These are phyloP conservation scores for Cetradonia linearis DNA, from an alignment of 495 filamentous ascomycete genomes.

Conservation along the genomic window DNA sequence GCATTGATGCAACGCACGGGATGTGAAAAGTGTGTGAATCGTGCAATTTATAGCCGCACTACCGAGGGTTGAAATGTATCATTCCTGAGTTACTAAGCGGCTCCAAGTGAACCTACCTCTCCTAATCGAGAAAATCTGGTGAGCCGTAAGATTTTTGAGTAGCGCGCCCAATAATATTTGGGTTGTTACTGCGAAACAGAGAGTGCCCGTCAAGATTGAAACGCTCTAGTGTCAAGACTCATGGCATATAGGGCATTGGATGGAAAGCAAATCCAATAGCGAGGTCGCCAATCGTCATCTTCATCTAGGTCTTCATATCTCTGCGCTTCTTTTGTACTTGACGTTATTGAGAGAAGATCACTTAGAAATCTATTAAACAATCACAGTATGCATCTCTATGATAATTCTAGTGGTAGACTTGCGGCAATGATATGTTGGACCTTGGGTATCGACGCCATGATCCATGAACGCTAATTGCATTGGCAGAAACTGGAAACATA, in stretches of 20 bases:
- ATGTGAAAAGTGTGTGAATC: background rate
- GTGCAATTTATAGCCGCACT: background rate
- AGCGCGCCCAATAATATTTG: background rate
- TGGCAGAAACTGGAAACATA: conserved; percentile 3
- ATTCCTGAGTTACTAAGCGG: background rate
- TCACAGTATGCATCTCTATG: background rate
- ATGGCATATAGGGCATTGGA: too few species aligned
- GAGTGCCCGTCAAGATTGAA: too few species aligned
- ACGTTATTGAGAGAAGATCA: background rate
- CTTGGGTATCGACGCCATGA: conserved; percentile 1
- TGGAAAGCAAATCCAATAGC: too few species aligned
- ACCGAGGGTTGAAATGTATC: background rate
- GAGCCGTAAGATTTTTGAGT: background rate
- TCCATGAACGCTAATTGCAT: conserved; percentile 17
- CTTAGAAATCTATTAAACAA: background rate
- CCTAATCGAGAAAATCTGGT: background rate
- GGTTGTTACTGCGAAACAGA: background rate
- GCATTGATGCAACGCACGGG: background rate
- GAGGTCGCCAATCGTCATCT: background rate
- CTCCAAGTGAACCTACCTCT: too few species aligned
- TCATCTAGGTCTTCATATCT: background rate
- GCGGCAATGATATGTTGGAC: background rate
- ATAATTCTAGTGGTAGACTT: background rate
- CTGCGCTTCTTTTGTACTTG: background rate
- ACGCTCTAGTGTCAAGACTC: too few species aligned